Evolutionary conservation across 805 yeast genomes (phyloP), one percentile per base, ranked within the genome.

Genomic region (Candida railenensis): DNA sequence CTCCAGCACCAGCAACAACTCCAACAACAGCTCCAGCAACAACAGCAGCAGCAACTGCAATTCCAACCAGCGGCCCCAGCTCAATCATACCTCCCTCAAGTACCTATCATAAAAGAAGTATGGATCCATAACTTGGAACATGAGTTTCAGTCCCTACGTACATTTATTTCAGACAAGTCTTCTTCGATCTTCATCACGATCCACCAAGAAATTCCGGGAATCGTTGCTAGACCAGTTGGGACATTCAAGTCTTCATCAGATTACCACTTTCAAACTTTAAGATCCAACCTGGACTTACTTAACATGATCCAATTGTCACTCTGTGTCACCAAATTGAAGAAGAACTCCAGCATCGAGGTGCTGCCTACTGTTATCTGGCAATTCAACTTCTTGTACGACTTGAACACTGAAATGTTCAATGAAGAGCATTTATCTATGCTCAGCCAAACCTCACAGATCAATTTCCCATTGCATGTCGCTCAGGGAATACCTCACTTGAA

Each of bases 131-230:
- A 86, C 58, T 67, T 87, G 51, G 84, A 83, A 53, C 74, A 76
- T 46, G 94, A 86, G 57, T 81, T 86, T 64, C 77, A 75, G 48
- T 66, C 77, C 11, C 78, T 87, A 43, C 74, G 90, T 51, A 75
- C 77, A 44, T 71, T 85, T 25, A 72, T 83, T 37, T 78, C 73
- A 44, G 77, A 77, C 48, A 83, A 77, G 39, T 59, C 72, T 4
- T 55, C 68, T 7, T 51, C 58, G 55, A 78, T 82, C 46, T 72
- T 75, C 53, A 78, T 86, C 21, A 78, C 88, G 2, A 78, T 90
- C 48, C 91, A 90, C 55, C 90, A 95, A 40, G 98, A 94, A 64
- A 90, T 94, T 61, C 97, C 97, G 0, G 99, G 99, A 0, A 88
- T 95, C 19, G 85, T 92, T 22, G 96, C 96, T 2, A 80, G 99